Conservation (phyloP, 805 yeast species). For the Candida xiaguanensis region DNA sequence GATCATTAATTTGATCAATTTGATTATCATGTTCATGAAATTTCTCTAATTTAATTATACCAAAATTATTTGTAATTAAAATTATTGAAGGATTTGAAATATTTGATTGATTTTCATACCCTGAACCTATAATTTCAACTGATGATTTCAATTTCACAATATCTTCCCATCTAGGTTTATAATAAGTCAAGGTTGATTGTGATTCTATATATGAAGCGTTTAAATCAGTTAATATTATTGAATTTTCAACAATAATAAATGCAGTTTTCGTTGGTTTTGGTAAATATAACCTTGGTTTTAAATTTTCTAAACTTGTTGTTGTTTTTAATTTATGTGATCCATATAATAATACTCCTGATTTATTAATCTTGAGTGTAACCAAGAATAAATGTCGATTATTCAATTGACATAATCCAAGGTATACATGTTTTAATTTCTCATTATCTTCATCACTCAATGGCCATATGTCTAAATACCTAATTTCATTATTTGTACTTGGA, state of each 20-base stretch:
- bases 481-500: constrained; percentile 45
- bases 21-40: constrained; percentile 18
- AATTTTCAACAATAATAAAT: constrained; percentile 54
- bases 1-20: constrained; percentile 13
- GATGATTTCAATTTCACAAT: constrained; percentile 53
- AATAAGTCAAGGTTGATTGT: constrained; percentile 17
- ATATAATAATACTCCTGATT: constrained; percentile 49
- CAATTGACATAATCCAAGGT: constrained; percentile 35
- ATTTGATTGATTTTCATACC: constrained; percentile 41
- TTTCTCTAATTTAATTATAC: constrained; percentile 59
- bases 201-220: constrained; percentile 29
- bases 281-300: constrained; percentile 47
- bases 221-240: constrained; percentile 65
- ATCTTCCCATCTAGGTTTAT: constrained; percentile 76
- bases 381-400: constrained; percentile 38
- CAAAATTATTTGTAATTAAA: constrained; percentile 50
- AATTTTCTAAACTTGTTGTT: constrained; percentile 9
- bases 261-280: constrained; percentile 61
- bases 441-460: constrained; percentile 28
- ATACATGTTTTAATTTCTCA: constrained; percentile 22
- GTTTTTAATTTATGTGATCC: constrained; percentile 63
- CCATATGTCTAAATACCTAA: constrained; percentile 61
- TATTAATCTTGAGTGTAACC: constrained; percentile 50
- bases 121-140: constrained; percentile 56
- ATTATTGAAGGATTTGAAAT: constrained; percentile 43